These are phyloP conservation scores for Penicillium sp. DNA, from an alignment of 2,329 filamentous ascomycete genomes.

Conservation along the genomic window DNA sequence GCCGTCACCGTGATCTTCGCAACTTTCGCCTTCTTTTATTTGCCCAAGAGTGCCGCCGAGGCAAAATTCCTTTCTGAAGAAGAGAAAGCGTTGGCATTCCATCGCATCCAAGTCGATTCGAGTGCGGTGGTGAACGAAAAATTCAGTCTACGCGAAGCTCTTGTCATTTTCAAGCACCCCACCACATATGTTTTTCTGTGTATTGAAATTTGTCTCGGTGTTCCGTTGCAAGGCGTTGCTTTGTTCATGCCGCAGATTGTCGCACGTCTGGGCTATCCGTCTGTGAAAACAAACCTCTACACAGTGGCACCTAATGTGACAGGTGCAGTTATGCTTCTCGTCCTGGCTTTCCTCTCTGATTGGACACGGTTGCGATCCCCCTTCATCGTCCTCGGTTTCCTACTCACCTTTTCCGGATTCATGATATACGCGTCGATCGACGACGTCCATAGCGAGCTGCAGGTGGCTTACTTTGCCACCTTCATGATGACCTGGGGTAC, in stretches of 20 bases:
- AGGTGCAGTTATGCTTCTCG: conserved; percentile 69
- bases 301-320: conserved; percentile 78
- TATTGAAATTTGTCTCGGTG: conserved; percentile 61
- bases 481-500: conserved; percentile 86
- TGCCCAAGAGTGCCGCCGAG: conserved; percentile 64
- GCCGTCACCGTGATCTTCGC: conserved; percentile 61
- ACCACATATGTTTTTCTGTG: conserved; percentile 55
- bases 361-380: conserved; percentile 66
- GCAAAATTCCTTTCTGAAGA: conserved; percentile 66
- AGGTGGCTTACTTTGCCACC: conserved; percentile 70
- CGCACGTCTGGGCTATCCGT: conserved; percentile 51
- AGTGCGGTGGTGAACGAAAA: conserved; percentile 63
- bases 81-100: conserved; percentile 68
- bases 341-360: conserved; percentile 72
- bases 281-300: conserved; percentile 73
- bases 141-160: conserved; percentile 53
- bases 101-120: conserved; percentile 74
- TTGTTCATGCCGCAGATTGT: conserved; percentile 63
- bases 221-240: conserved; percentile 58
- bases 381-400: conserved; percentile 72
- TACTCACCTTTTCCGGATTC: conserved; percentile 74
- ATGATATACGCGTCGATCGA: conserved; percentile 73
- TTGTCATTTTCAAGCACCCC: conserved; percentile 56
- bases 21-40: conserved; percentile 66
- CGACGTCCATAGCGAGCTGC: conserved; percentile 60